Conservation (phyloP, 2,329 filamentous ascomycete species). For the Gremmenia infestans region DNA sequence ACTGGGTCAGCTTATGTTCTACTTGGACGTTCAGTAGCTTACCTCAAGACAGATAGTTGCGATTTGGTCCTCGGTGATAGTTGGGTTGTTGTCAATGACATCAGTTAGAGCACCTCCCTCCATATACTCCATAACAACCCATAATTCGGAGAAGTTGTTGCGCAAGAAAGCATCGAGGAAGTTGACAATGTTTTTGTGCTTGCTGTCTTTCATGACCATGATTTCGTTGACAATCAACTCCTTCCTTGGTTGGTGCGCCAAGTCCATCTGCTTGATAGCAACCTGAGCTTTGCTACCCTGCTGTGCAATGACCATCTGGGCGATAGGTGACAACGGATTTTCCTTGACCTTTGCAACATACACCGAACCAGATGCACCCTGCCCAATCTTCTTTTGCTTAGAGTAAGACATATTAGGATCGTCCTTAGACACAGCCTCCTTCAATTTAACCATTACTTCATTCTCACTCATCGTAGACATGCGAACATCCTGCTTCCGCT, state of each 20-base stretch:
- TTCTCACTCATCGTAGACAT: slow-evolving; percentile 98
- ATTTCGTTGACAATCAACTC: slow-evolving; percentile 99
- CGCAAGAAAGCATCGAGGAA: slow-evolving; percentile 95
- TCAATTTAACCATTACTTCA: slow-evolving; percentile 94
- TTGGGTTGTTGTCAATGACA: slow-evolving; percentile 95
- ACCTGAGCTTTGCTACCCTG: slow-evolving; percentile 83
- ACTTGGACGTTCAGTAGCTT: slow-evolving; percentile 31
- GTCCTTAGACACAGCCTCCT: slow-evolving; percentile 92
- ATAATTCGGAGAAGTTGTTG: slow-evolving; percentile 92
- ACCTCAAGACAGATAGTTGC: slow-evolving; percentile 96
- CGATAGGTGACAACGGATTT: slow-evolving; percentile 73
- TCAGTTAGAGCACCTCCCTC: slow-evolving; percentile 96
- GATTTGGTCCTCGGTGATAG: slow-evolving; percentile 94
- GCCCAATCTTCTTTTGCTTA: slow-evolving; percentile 99
- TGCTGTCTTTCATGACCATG: slow-evolving; percentile 99
- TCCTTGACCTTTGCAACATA: slow-evolving; percentile 97
- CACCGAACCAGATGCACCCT: slow-evolving; percentile 95
- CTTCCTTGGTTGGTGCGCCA: slow-evolving; percentile 93
- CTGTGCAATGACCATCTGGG: slow-evolving; percentile 70
- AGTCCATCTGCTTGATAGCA: slow-evolving; percentile 99
- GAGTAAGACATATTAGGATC: slow-evolving; percentile 93
- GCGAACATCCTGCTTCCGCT: slow-evolving; percentile 85
- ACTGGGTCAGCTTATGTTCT: slow-evolving; percentile 9
- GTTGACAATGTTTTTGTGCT: slow-evolving; percentile 98
- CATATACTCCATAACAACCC: slow-evolving; percentile 99